Evolutionary conservation across 2,329 filamentous ascomycete genomes (phyloP).

Genomic region (Juglanconis sp.): DNA sequence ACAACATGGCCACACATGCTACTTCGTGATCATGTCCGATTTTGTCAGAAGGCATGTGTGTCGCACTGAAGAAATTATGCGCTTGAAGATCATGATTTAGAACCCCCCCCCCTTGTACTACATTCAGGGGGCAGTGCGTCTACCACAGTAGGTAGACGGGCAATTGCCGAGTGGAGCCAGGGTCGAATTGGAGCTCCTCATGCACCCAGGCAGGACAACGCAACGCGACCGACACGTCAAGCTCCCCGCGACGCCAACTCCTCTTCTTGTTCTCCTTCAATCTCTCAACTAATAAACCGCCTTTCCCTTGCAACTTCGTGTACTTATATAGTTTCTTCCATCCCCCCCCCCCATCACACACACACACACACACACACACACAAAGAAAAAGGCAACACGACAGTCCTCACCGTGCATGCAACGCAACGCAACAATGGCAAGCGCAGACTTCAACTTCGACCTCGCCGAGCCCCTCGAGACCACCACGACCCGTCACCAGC

Average conservation of each 20-base stretch:
- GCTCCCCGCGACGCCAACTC: not conserved
- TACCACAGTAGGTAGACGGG: not conserved
- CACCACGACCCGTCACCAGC: conserved; percentile 5
- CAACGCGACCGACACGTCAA: not conserved
- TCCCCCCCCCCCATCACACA: too few relatives aligned
- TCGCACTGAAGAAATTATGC: not conserved
- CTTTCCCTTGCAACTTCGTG: too few relatives aligned
- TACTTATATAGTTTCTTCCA: too few relatives aligned
- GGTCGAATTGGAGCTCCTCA: not conserved
- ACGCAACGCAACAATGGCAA: not conserved
- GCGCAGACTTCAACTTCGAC: conserved; percentile 7
- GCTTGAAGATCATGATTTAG: not conserved
- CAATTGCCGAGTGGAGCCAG: not conserved
- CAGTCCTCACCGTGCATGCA: not conserved
- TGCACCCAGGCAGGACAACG: not conserved
- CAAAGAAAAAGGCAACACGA: not conserved
- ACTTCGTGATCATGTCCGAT: not conserved
- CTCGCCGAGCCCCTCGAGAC: conserved; percentile 10
- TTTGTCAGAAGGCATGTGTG: not conserved
- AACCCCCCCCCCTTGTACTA: not conserved
- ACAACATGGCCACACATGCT: too few relatives aligned
- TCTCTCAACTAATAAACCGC: too few relatives aligned
- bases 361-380: not conserved
- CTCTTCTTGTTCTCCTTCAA: too few relatives aligned
- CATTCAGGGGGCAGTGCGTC: not conserved